These are phyloP conservation scores for Globisporangium parvum DNA, from an alignment of 352 stramenopile species.

Conservation along the genomic window DNA sequence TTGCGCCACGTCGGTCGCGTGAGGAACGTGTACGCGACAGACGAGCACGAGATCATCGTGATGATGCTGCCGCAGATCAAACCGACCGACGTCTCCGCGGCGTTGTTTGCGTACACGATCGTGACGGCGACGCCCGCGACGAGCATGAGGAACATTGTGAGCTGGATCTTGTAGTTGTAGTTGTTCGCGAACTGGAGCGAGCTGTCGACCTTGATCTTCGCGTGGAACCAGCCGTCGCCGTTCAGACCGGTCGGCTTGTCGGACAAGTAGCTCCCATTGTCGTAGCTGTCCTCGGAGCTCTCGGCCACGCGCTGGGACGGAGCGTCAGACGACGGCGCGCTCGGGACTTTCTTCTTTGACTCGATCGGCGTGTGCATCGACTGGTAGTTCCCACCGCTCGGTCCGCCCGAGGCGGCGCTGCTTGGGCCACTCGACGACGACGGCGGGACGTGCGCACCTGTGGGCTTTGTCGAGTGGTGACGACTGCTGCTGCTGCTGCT, in stretches of 20 bases:
- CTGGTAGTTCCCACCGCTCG: slow-evolving; percentile 24
- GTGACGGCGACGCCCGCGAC: slow-evolving; percentile 45
- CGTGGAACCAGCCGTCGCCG: slow-evolving; percentile 80
- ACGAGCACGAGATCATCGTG: slow-evolving; percentile 63
- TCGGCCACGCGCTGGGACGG: slow-evolving; percentile 42
- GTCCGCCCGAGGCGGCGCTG: neutral
- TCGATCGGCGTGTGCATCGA: slow-evolving; percentile 53
- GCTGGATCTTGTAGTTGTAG: slow-evolving; percentile 88
- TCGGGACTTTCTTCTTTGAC: slow-evolving; percentile 24
- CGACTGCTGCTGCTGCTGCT: slow-evolving; percentile 2
- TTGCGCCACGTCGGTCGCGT: slow-evolving; percentile 78
- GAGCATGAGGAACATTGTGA: slow-evolving; percentile 70
- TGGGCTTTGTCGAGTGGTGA: neutral
- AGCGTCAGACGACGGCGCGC: slow-evolving; percentile 6
- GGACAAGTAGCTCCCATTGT: slow-evolving; percentile 61
- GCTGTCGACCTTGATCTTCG: slow-evolving; percentile 83
- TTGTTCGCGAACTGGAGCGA: slow-evolving; percentile 85
- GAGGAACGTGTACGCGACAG: slow-evolving; percentile 76
- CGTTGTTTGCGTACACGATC: slow-evolving; percentile 56
- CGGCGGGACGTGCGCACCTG: neutral
- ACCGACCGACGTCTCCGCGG: slow-evolving; percentile 51
- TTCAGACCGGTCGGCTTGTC: slow-evolving; percentile 44
- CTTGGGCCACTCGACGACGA: neutral
- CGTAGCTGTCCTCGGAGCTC: slow-evolving; percentile 70
- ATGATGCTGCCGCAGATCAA: slow-evolving; percentile 69